These are phyloP conservation scores for Coniella vitis DNA, from an alignment of 2,329 filamentous ascomycete genomes.

Conservation along the genomic window DNA sequence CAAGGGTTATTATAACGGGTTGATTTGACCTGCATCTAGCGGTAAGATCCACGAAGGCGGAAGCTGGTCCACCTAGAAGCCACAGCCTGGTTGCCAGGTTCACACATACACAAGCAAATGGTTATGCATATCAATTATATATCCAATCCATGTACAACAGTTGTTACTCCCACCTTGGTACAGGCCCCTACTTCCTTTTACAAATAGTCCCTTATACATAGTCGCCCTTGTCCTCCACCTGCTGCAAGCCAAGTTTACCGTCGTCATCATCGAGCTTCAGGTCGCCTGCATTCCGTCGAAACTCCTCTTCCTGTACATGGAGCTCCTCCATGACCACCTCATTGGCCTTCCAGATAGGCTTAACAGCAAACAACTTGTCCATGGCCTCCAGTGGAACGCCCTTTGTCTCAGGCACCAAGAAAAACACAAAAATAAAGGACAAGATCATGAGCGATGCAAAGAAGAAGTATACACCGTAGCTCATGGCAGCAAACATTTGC, in stretches of 20 bases:
- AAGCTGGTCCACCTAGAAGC: too few relatives aligned
- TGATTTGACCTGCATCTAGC: too few relatives aligned
- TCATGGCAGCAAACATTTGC: constrained; percentile 53
- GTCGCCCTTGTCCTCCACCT: constrained; percentile 20
- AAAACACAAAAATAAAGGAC: constrained; percentile 53
- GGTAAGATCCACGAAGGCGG: too few relatives aligned
- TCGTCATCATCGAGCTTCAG: constrained; percentile 21
- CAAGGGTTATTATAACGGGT: too few relatives aligned
- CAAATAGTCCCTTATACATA: background rate
- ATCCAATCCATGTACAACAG: too few relatives aligned
- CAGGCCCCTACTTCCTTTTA: too few relatives aligned
- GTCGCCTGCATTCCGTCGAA: constrained; percentile 22
- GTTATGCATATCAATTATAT: too few relatives aligned
- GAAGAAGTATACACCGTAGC: constrained; percentile 64
- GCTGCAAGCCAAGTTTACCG: constrained; percentile 21
- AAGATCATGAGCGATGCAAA: constrained; percentile 57
- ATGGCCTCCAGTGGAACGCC: constrained; percentile 57
- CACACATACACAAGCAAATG: too few relatives aligned
- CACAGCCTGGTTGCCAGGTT: too few relatives aligned
- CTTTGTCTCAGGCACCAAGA: constrained; percentile 61
- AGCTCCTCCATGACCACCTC: constrained; percentile 37
- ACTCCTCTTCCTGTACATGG: constrained; percentile 27
- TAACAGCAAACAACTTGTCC: constrained; percentile 52
- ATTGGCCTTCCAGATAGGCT: constrained; percentile 39
- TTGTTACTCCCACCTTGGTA: too few relatives aligned